Base-by-base conservation (phyloP, 176 grass and related monocot species). In the Avena sativa region DNA sequence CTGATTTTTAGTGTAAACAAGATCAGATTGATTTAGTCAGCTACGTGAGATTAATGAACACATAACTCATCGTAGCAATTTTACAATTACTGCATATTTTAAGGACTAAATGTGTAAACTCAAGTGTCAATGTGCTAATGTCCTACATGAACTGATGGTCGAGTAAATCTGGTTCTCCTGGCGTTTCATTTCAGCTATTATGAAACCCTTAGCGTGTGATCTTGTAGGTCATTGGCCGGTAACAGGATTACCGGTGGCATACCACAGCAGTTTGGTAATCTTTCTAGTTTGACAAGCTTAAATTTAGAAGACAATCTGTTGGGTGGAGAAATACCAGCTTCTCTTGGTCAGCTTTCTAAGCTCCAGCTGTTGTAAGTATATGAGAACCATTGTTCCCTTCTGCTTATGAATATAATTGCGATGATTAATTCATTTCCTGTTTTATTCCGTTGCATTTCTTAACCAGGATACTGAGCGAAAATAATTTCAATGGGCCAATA, bases 381-480 rank as follows among this genome's bases (percentile, higher is more conserved):
- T 47, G 86, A 26, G 12, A 82, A 68, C 13, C 12, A 26, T 66
- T 32, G 26, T 34, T 66, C 26, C 63, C 63, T 66, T 66, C 63
- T 66, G 13, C 13, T 66, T 66, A 66, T 16, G 12, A 66, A 34
- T 11, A 66, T 0, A 66, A 66, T 32, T 66, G 63, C 63, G 25
- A 32, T 66, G 63, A 66, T 32, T 66, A 30, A 66, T 75, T n/a
- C 23, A 26, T 16, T 55, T 80, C 84, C 13, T 2, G 15, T 76
- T 76, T 81, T 30, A 50, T 76, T 76, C 14, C 74, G 32, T 81
- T 74, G 74, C 26, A 0, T 34, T 26, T 66, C 63, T 49, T 89
- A 83, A 82, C 40, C 86, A 98, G 96, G 88, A 93, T 94, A 88
- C 91, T 98, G 80, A 98, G 93, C 78, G 86, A 92, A 83, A 98